A percentile compares a stretch with the other conserved stretches of the same genome.
These are phyloP conservation scores for Metschnikowia anglica DNA, from an alignment of 805 yeast species.

Conservation along the genomic window DNA sequence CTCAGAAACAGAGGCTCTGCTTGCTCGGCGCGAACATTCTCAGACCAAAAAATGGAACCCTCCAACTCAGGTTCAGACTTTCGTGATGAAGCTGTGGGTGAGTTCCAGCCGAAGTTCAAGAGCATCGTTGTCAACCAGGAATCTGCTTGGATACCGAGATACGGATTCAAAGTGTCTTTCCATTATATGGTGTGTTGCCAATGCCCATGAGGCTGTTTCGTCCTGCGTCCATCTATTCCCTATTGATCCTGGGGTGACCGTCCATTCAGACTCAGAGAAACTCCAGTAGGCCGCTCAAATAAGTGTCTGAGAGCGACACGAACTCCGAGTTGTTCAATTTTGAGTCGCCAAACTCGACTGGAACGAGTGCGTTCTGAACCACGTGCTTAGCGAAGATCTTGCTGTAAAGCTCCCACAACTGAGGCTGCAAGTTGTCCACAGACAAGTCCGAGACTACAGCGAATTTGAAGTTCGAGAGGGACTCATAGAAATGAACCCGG, in stretches of 20 bases:
- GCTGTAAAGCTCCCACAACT: constrained; percentile 58
- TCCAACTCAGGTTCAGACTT: background rate
- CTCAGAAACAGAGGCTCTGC: too few relatives aligned
- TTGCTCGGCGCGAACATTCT: too few relatives aligned
- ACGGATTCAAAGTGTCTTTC: too few relatives aligned
- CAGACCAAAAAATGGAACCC: too few relatives aligned
- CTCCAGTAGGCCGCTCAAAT: constrained; percentile 34
- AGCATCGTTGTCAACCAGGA: too few relatives aligned
- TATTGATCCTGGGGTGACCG: too few relatives aligned
- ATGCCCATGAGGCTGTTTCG: too few relatives aligned
- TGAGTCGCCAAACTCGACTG: constrained; percentile 57
- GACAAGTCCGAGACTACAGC: constrained; percentile 67
- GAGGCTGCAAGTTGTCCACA: constrained; percentile 54
- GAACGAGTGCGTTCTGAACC: constrained; percentile 53
- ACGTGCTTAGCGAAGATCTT: constrained; percentile 58
- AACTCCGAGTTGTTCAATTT: constrained; percentile 59
- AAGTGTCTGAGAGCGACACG: constrained; percentile 51
- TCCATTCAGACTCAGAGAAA: constrained; percentile 9
- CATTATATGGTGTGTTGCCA: too few relatives aligned
- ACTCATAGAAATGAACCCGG: constrained; percentile 76
- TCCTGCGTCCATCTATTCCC: too few relatives aligned
- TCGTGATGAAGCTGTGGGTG: background rate
- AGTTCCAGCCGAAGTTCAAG: too few relatives aligned
- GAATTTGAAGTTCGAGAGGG: constrained; percentile 76
- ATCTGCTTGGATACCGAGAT: too few relatives aligned